Evolutionary conservation across 2,329 filamentous ascomycete species (phyloP).

Genomic region (Pyrenophora teres): DNA sequence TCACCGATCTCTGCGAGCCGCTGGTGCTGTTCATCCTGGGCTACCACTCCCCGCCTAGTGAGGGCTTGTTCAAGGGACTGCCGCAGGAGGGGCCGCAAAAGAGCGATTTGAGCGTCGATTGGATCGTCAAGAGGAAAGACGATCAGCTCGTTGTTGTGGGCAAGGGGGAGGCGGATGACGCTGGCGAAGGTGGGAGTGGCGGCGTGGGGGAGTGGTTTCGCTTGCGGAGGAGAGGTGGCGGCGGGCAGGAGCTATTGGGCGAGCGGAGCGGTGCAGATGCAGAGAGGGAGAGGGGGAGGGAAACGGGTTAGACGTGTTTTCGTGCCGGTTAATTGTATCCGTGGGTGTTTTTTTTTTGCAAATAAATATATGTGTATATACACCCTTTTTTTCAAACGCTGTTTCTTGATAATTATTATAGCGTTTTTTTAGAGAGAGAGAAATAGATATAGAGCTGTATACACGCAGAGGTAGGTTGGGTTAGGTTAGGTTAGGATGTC

Average conservation of each 20-base stretch:
- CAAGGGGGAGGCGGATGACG: not conserved
- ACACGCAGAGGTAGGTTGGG: too few species aligned
- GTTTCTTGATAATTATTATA: too few species aligned
- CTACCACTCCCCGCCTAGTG: conserved; percentile 2
- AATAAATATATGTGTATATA: too few species aligned
- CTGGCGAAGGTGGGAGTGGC: not conserved
- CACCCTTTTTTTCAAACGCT: too few species aligned
- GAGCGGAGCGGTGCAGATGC: too few species aligned
- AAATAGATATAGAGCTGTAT: too few species aligned
- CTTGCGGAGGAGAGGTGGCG: not conserved
- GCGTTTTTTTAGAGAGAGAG: too few species aligned
- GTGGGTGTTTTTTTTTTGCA: too few species aligned
- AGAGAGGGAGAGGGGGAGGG: not conserved
- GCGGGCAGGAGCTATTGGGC: not conserved
- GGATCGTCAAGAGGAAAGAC: conserved; percentile 7
- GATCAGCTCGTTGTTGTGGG: conserved; percentile 7
- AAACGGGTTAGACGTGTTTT: too few species aligned
- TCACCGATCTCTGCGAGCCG: conserved; percentile 14
- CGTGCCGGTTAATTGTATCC: too few species aligned
- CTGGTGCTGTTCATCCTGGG: conserved; percentile 10
- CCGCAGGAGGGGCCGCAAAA: conserved; percentile 8
- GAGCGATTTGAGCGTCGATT: not conserved
- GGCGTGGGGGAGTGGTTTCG: not conserved
- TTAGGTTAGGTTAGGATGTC: too few species aligned
- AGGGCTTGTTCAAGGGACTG: not conserved